Base-by-base conservation (phyloP, 805 yeast genomes). In the Tetrapisispora phaffii region DNA sequence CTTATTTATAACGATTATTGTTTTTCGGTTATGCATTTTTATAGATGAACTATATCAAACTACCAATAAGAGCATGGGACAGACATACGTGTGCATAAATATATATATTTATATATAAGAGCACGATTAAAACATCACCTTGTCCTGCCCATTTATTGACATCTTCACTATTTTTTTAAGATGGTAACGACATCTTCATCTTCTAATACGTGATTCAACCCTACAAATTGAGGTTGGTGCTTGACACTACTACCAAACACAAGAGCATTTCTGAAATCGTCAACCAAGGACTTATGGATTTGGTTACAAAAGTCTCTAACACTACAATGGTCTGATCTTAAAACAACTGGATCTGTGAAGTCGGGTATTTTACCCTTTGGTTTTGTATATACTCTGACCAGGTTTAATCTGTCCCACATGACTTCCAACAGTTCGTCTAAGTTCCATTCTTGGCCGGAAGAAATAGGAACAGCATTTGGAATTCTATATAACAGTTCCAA, bases 131-230 rank as follows among this genome's bases (percentile, higher is more conserved):
- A 28, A 28, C 13, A 28, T 10, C 12, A 4, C 10, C 13, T 36
- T 36, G 16, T 16, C 24, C 6, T 15, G 12, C 3, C 24, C 17
- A 36, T 36, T 36, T 3, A 15, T 36, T 7, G 23, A n/a, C 15
- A 31, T 12, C 22, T 16, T 34, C 13, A 34, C 54, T 51, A 67
- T 62, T 85, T 82, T 71, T 89, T 89, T 68, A 89, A 75, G 55
- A 89, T 86, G 17, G 98, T 90, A 42, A 93, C 95, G 28, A 93
- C 98, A 67, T 93, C 99, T 68, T 93, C 99, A 67, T 93, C 99
- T 67, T 82, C 84, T 56, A 93, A 71, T 12, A 65, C 72, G 69
- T 93, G 98, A 39, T 75, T 66, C 54, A 93, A 72, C 24, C 98
- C 98, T 39, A 90, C 97, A 54, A 82, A 79, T 69, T 93, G 98